These are phyloP conservation scores for Chytriomyces confervae DNA, from an alignment of 192 early-diverging fungal genomes.

Conservation along the genomic window DNA sequence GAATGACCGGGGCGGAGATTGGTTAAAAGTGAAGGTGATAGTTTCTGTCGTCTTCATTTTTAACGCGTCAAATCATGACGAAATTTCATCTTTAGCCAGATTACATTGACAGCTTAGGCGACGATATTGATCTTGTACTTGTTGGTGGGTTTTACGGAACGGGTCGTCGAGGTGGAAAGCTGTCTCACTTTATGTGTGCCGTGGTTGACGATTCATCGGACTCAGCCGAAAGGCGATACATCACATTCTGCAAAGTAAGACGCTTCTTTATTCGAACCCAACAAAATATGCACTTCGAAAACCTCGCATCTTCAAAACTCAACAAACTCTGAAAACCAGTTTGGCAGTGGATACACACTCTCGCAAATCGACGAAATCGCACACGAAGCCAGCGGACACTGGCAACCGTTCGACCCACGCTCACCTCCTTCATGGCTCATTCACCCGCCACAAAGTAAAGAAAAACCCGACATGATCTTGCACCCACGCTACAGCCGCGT, in stretches of 20 bases:
- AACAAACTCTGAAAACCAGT: constrained; percentile 2
- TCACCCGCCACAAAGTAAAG: constrained; percentile 60
- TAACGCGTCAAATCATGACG: neutral
- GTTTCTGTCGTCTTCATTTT: neutral
- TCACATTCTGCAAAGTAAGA: constrained; percentile 65
- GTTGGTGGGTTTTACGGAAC: constrained; percentile 69
- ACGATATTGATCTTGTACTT: constrained; percentile 76
- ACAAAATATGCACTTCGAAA: too few relatives aligned
- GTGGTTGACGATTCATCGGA: constrained; percentile 49
- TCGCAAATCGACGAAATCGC: constrained; percentile 65
- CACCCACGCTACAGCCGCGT: constrained; percentile 66
- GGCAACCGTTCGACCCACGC: constrained; percentile 51
- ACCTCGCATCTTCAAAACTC: too few relatives aligned
- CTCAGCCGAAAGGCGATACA: constrained; percentile 21
- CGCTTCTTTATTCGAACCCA: too few relatives aligned
- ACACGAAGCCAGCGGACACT: constrained; percentile 53
- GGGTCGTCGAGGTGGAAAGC: constrained; percentile 62
- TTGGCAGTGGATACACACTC: constrained; percentile 72
- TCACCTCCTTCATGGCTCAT: constrained; percentile 58
- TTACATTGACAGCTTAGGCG: constrained; percentile 70
- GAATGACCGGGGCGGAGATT: constrained; percentile 55
- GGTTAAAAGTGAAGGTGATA: constrained; percentile 73
- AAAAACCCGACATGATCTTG: constrained; percentile 76
- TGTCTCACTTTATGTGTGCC: constrained; percentile 67
- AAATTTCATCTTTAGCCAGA: constrained; percentile 54